A percentile compares a stretch with the other conserved stretches of the same genome.
These are phyloP conservation scores for Neurospora sp. DNA, from an alignment of 495 filamentous ascomycete species.

Conservation along the genomic window DNA sequence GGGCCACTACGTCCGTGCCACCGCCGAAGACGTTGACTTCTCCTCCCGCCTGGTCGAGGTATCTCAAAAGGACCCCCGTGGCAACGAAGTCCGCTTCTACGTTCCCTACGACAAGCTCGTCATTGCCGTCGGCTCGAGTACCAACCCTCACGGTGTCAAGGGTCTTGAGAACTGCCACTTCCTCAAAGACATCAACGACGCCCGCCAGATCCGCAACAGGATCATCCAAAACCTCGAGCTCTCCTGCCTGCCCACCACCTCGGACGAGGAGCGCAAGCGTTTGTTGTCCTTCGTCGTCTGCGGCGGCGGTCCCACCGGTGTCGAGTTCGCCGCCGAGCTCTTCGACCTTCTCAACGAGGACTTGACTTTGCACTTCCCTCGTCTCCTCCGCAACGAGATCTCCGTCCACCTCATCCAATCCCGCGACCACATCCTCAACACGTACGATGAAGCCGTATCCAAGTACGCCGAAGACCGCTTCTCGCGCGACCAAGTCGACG, in stretches of 20 bases:
- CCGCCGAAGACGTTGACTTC: slow-evolving; percentile 81
- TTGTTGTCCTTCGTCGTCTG: slow-evolving; percentile 89
- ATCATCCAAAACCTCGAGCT: slow-evolving; percentile 88
- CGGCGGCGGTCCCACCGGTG: slow-evolving; percentile 93
- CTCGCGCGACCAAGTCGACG: slow-evolving; percentile 77
- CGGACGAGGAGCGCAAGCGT: slow-evolving; percentile 77
- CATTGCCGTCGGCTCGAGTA: slow-evolving; percentile 81
- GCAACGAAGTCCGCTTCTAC: slow-evolving; percentile 72
- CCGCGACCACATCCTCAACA: slow-evolving; percentile 90
- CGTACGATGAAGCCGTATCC: slow-evolving; percentile 91
- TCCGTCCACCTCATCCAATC: slow-evolving; percentile 96
- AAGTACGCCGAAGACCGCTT: slow-evolving; percentile 88
- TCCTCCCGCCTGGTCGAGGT: slow-evolving; percentile 85
- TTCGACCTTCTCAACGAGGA: slow-evolving; percentile 97
- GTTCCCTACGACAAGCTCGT: slow-evolving; percentile 98
- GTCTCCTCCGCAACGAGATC: slow-evolving; percentile 87
- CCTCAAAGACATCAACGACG: slow-evolving; percentile 88
- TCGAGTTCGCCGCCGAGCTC: slow-evolving; percentile 94
- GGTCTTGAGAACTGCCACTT: slow-evolving; percentile 92
- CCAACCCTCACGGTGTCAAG: slow-evolving; percentile 92
- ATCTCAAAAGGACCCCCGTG: slow-evolving; percentile 57
- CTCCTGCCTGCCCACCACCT: slow-evolving; percentile 86
- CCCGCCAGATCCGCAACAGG: slow-evolving; percentile 74
- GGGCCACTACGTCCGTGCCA: slow-evolving; percentile 84
- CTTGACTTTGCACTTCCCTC: slow-evolving; percentile 70